Evolutionary conservation across 257 asterid genomes (phyloP).

Genomic region (Solanum chmielewskii): DNA sequence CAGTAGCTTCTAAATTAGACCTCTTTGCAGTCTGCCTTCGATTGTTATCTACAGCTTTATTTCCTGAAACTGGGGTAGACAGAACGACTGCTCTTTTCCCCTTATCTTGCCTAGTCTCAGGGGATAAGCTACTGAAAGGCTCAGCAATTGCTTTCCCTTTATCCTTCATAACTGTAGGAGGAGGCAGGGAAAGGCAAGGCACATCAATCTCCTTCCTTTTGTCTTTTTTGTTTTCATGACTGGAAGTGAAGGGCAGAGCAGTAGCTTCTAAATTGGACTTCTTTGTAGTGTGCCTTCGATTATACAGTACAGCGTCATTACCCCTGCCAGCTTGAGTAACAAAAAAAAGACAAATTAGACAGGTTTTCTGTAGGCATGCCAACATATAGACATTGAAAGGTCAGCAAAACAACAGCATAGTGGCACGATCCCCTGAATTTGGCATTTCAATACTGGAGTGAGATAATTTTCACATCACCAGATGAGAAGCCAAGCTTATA

Average conservation of each 20-base stretch:
- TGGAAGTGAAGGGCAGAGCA: background rate
- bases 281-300: slow-evolving; percentile 1
- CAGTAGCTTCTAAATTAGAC: slow-evolving; percentile 2
- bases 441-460: background rate
- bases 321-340: slow-evolving; percentile 24
- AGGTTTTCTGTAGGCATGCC: background rate
- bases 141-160: slow-evolving; percentile 22
- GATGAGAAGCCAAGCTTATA: background rate
- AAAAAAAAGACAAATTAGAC: background rate
- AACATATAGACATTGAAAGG: background rate
- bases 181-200: slow-evolving; percentile 10
- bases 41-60: slow-evolving; percentile 5
- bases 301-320: slow-evolving; percentile 4
- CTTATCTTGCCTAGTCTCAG: slow-evolving; percentile 9
- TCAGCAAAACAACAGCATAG: background rate
- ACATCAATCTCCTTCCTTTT: slow-evolving; percentile 11
- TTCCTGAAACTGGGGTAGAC: background rate
- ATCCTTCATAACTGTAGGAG: slow-evolving; percentile 19
- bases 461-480: background rate
- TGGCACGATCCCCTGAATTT: background rate
- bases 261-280: slow-evolving; percentile 4
- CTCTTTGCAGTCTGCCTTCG: slow-evolving; percentile 7
- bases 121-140: slow-evolving; percentile 4
- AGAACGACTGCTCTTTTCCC: slow-evolving; percentile 13
- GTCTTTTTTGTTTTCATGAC: slow-evolving; percentile 11